A percentile compares a stretch with the other conserved stretches of the same genome.
phyloP scores from a whole-genome alignment of 2,329 filamentous ascomycete species.

The Arthrobotrys sinensis region DNA sequence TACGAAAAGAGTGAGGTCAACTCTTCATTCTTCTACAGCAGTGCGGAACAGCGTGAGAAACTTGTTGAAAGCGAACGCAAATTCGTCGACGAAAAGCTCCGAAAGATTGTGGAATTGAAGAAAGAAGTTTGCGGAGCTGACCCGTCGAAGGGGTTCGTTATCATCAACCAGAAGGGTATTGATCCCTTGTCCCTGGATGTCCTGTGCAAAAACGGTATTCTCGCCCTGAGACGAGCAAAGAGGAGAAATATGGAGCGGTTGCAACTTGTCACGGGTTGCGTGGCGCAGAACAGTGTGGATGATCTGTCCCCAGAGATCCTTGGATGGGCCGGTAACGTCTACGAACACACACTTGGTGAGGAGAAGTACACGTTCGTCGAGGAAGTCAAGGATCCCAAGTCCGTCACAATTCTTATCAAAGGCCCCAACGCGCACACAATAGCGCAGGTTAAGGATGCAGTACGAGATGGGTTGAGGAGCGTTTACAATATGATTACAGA shows the following conservation, averaged over 20 bases:
- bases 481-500: slow-evolving; percentile 99
- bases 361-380: slow-evolving; percentile 99
- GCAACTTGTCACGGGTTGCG: slow-evolving; percentile 92
- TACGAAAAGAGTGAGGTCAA: slow-evolving; percentile 99
- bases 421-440: slow-evolving; percentile 96
- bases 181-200: slow-evolving; percentile 96
- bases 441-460: slow-evolving; percentile 94
- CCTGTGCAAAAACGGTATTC: slow-evolving; percentile 96
- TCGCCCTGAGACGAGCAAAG: slow-evolving; percentile 94
- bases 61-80: slow-evolving; percentile 96
- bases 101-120: slow-evolving; percentile 98
- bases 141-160: slow-evolving; percentile 93
- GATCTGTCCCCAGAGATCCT: slow-evolving; percentile 89
- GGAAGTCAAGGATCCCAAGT: slow-evolving; percentile 98
- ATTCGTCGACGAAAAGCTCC: slow-evolving; percentile 95
- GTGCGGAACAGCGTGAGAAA: slow-evolving; percentile 96
- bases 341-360: slow-evolving; percentile 96
- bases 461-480: slow-evolving; percentile 92
- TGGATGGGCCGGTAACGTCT: slow-evolving; percentile 95
- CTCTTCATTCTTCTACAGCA: slow-evolving; percentile 98
- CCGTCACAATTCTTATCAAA: slow-evolving; percentile 97
- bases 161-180: slow-evolving; percentile 99
- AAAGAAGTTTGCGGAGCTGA: slow-evolving; percentile 96
- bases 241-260: slow-evolving; percentile 98
- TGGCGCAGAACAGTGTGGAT: slow-evolving; percentile 95